Evolutionary conservation across 805 yeast genomes (phyloP), one percentile per base, ranked within the genome.

Genomic region (Yamadazyma phyllophila): DNA sequence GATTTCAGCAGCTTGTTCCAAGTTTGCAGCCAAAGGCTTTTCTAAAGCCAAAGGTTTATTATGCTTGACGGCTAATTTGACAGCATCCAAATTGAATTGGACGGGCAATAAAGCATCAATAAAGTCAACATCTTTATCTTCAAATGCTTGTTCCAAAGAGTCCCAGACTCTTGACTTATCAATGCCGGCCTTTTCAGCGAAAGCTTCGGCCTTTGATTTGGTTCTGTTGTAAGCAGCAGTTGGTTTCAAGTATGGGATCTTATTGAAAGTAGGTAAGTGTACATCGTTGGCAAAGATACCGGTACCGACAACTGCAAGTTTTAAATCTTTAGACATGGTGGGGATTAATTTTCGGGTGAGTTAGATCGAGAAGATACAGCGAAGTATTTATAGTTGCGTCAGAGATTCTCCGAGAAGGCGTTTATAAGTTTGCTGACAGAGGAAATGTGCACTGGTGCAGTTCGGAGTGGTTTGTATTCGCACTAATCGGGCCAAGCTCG

Each of bases 91-190:
- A 63, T 89, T 92, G 71, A 66, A 77, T 62, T 89, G 92, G 1
- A 83, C 96, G n/a, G 98, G 98, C 43, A 92, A 76, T 50, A 91
- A 73, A 2, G 89, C 95, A 61, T 92, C 97, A 26, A 92, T 76
- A 26, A 83, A 77, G 49, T 87, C 94, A 36, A 90, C 78, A 0
- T 77, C 63, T n/a, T 80, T 72, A 60, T 86, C 90, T 36, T 67
- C 63, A 56, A 90, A 71, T 13, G 86, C 76, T n/a, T 71, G 80
- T 36, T 86, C 94, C 44, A 87, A 59, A 16, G 73, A 59, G 44
- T 80, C 82, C 60, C 75, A 82, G 11, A 88, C 81, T 50, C 80
- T 78, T 17, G 63, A 55, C 3, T 66, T 54, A 10, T 69, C 59
- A 44, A 83, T 73, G 5, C 71, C 73, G 12, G 94, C 90, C 33